Base-by-base conservation (phyloP, 1,139 yeast species). In the Kodamaea sp. region DNA sequence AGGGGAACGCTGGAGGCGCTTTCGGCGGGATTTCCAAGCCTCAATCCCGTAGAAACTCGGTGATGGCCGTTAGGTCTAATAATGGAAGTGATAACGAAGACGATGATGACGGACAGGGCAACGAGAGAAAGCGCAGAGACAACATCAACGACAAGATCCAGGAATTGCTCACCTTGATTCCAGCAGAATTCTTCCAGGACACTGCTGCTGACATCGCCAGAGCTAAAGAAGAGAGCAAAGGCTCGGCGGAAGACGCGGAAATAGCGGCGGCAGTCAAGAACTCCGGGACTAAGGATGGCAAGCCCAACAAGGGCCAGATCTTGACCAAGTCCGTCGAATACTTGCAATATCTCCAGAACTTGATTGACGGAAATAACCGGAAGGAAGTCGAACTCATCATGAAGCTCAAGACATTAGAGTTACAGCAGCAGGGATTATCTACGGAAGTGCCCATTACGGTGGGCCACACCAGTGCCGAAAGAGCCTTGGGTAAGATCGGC, bases 251-350 rank as follows among this genome's bases (percentile, higher is more conserved):
- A 28, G 53, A 48, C 11, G 50, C 50, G 4, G 61, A 64, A 18
- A 51, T 53, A 14, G 53, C 55, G 4, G 57, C 60, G 2, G 63
- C 64, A 0, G 52, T 74, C 31, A 72, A 72, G 47, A 74, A 76
- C 15, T 70, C 82, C 10, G 86, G 89, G 3, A 78, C 89, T 3
- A 85, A 84, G 45, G 96, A 87, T 51, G 96, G 95, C 4, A 83
- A 83, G 48, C 97, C 97, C 1, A 89, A 89, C 54, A 90, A 90
- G 63, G 97, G 97, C 2, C 95, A 89, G 48, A 86, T 90, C 8
- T 66, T 90, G 43, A 76, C 89, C 13, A 83, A 86, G 50, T 78
- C 94, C 1, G 95, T 89, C 3, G 96, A 88, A 48, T 90, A 88
- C 53, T 80, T 90, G 34, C 81, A 80, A 43, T 68, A 69, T 47